phyloP scores from a whole-genome alignment of 345 rosid genomes.

The Hibiscus syriacus region DNA sequence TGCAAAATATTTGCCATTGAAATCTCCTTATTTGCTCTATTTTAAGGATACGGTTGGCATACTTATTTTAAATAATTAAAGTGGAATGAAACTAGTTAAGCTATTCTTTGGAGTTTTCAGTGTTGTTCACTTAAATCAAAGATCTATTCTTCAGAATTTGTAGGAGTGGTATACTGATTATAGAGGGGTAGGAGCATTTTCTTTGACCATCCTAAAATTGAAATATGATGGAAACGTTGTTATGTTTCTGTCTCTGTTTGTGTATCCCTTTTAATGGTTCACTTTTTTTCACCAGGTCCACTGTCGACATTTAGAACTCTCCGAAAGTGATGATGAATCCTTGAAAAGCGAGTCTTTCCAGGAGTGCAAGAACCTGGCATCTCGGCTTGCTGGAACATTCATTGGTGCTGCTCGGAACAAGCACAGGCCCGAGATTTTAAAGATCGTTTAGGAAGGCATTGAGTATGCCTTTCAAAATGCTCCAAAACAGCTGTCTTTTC shows the following conservation, averaged over 20 bases:
- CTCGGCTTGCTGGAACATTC: conserved; percentile 73
- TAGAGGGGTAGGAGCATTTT: not conserved
- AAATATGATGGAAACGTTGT: not conserved
- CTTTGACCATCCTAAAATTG: not conserved
- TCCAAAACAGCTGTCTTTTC: conserved; percentile 74
- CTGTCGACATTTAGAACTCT: conserved; percentile 44
- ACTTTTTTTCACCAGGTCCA: conserved; percentile 42
- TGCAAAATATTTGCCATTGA: not conserved
- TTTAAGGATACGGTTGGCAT: not conserved
- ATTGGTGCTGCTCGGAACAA: conserved; percentile 86
- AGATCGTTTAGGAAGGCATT: conserved; percentile 70
- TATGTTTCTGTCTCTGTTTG: not conserved
- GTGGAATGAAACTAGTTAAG: not conserved
- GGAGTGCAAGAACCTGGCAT: conserved; percentile 75
- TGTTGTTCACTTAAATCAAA: not conserved
- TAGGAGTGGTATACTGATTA: not conserved
- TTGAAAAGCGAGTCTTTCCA: conserved; percentile 39
- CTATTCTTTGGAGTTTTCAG: not conserved
- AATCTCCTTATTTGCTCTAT: not conserved
- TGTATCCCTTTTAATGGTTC: not conserved
- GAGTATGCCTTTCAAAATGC: conserved; percentile 70
- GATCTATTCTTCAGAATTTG: no score
- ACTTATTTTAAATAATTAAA: not conserved
- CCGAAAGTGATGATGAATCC: conserved; percentile 46
- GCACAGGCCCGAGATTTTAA: conserved; percentile 60